These are phyloP conservation scores for Lojkania enalia DNA, from an alignment of 2,329 filamentous ascomycete species.

Conservation along the genomic window DNA sequence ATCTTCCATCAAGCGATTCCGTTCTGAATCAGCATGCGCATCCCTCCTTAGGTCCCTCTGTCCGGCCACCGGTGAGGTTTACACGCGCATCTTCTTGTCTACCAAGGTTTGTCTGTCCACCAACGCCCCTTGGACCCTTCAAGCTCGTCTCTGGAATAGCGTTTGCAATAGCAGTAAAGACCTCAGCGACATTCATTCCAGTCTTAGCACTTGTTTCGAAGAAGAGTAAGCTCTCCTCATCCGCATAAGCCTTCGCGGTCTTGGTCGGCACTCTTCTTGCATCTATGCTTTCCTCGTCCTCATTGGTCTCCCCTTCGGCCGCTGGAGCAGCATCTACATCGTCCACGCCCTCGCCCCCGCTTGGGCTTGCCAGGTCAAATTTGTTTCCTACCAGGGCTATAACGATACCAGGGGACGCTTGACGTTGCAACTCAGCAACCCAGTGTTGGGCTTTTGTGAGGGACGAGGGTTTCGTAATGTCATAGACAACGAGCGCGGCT, in stretches of 20 bases:
- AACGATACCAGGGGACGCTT: slow-evolving; percentile 93
- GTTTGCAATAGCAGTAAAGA: slow-evolving; percentile 97
- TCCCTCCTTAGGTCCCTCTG: slow-evolving; percentile 80
- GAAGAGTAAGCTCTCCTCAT: slow-evolving; percentile 91
- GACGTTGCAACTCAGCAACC: slow-evolving; percentile 95
- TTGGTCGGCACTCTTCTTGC: slow-evolving; percentile 87
- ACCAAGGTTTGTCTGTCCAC: slow-evolving; percentile 61
- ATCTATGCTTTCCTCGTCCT: slow-evolving; percentile 68
- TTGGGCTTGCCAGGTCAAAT: slow-evolving; percentile 72
- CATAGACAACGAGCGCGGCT: slow-evolving; percentile 96
- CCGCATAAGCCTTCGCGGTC: slow-evolving; percentile 89
- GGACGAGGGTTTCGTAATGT: slow-evolving; percentile 94
- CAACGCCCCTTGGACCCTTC: slow-evolving; percentile 78
- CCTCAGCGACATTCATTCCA: slow-evolving; percentile 88
- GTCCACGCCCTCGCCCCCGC: slow-evolving; percentile 45
- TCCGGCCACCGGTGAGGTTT: slow-evolving; percentile 73
- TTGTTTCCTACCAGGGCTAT: slow-evolving; percentile 93
- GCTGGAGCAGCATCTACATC: slow-evolving; percentile 53
- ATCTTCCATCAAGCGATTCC: neutral
- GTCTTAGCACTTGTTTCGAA: slow-evolving; percentile 99
- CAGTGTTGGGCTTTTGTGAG: slow-evolving; percentile 98
- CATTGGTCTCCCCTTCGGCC: slow-evolving; percentile 52
- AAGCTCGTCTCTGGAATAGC: slow-evolving; percentile 95
- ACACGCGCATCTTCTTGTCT: slow-evolving; percentile 70
- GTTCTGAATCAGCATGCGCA: slow-evolving; percentile 73